Evolutionary conservation across 768 basidiomycete genomes (phyloP), one percentile per base, ranked within the genome.

Genomic region (Lactarius hengduanensis): DNA sequence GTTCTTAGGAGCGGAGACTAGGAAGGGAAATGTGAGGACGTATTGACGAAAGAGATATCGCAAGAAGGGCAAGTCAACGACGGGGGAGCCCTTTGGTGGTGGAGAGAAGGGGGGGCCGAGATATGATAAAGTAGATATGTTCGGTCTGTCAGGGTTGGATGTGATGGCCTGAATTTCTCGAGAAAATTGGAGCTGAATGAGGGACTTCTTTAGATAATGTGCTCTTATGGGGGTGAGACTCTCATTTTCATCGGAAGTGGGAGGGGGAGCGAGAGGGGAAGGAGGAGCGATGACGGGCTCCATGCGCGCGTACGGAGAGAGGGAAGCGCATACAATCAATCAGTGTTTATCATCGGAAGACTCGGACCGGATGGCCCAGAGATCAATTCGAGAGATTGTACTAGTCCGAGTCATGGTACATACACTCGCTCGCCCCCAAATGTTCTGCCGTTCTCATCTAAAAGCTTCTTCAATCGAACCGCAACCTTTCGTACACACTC

Each of bases 161-260:
- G 86, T 84, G 70, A 94, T 81, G 26, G 79, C 79, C 66, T 86
- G 81, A 67, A 98, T 83, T 77, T 99, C 97, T n/a, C 78, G 79
- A 71, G 80, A 78, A 72, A 98, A 87, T 76, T 98, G 89, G 60
- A 98, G 87, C 71, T 90, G 86, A 54, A 98, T 83, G 63, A 99
- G 87, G 20, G 92, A 85, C 77, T 98, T 98, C 82, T 98, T 99
- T 76, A 99, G 91, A 77, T 99, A 99, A 75, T 99, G 97, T 4
- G 96, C 94, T 53, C 96, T 89, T 57, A 96, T 79, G 15, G 96
- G 92, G 1, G 94, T 92, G 58, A 98, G 85, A 5, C 41, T n/a
- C 26, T 69, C 64, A 11, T 69, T 53, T 22, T 63, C 41, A 30
- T 28, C 45, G 50, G 54, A 36, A 18, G n/a, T 4, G 22, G 30